A percentile compares a stretch with the other conserved stretches of the same genome.
These are phyloP conservation scores for Penicillium cinerascens DNA, from an alignment of 495 filamentous ascomycete species.

Conservation along the genomic window DNA sequence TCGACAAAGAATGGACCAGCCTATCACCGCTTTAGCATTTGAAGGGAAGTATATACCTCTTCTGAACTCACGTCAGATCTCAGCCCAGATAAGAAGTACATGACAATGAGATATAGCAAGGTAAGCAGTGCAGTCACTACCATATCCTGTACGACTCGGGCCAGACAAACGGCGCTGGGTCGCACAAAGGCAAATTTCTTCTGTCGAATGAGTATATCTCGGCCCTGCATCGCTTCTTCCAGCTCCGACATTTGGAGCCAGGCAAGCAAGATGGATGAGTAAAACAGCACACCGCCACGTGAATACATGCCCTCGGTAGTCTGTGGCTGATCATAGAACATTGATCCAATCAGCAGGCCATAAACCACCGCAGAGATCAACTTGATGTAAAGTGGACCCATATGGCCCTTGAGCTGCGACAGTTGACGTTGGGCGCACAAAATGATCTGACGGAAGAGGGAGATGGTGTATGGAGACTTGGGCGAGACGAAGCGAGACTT, in stretches of 20 bases:
- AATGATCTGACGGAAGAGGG: constrained; percentile 58
- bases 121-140: constrained; percentile 62
- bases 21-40: constrained; percentile 3
- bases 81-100: constrained; percentile 65
- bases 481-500: constrained; percentile 39
- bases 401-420: constrained; percentile 41
- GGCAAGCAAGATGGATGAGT: constrained; percentile 73
- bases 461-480: constrained; percentile 55
- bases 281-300: constrained; percentile 57
- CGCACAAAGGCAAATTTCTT: constrained; percentile 74
- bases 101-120: constrained; percentile 63
- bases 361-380: constrained; percentile 32
- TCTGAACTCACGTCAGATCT: constrained; percentile 29
- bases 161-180: constrained; percentile 70
- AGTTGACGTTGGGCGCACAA: constrained; percentile 62
- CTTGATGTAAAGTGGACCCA: constrained; percentile 33
- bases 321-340: constrained; percentile 37
- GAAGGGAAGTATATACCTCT: too few relatives aligned
- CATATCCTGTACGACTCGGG: constrained; percentile 66
- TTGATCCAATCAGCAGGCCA: constrained; percentile 32
- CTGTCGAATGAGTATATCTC: constrained; percentile 74
- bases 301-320: constrained; percentile 47
- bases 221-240: constrained; percentile 63
- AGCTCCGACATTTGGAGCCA: constrained; percentile 74
- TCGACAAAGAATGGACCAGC: constrained; percentile 54